A percentile compares a stretch with the other conserved stretches of the same genome.
These are phyloP conservation scores for Prunus campanulata DNA, from an alignment of 306 rosid species.

Conservation along the genomic window DNA sequence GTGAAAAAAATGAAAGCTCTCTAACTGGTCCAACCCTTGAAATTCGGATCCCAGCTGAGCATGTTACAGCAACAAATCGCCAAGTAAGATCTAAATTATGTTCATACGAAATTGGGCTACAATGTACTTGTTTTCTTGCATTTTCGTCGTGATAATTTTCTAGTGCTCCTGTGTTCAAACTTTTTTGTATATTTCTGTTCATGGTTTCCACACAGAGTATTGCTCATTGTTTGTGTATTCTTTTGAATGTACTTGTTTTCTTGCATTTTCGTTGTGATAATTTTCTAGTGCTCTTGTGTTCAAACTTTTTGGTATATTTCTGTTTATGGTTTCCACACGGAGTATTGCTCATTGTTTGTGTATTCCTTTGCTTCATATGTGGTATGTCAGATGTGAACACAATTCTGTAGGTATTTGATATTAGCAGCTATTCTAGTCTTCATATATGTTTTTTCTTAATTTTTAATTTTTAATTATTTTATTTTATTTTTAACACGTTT, in stretches of 20 bases:
- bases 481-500: too few species aligned
- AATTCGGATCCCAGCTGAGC: slow-evolving; percentile 86
- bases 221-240: neutral
- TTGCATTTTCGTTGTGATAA: neutral
- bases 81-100: slow-evolving; percentile 56
- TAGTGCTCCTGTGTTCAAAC: neutral
- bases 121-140: neutral
- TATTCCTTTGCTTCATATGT: neutral
- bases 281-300: neutral
- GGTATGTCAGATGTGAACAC: neutral
- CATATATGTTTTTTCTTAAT: neutral
- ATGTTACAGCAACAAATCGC: slow-evolving; percentile 90
- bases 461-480: too few species aligned
- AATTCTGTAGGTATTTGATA: neutral
- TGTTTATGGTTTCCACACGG: neutral
- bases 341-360: neutral
- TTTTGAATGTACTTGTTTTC: neutral
- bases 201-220: neutral
- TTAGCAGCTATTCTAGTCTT: neutral
- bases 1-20: slow-evolving; percentile 63
- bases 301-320: neutral
- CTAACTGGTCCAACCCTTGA: slow-evolving; percentile 77
- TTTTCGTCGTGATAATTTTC: neutral
- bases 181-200: neutral
- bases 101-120: neutral